These are phyloP conservation scores for Polyrhizophydium stewartii DNA, from an alignment of 371 early-diverging fungal genomes.

Conservation along the genomic window DNA sequence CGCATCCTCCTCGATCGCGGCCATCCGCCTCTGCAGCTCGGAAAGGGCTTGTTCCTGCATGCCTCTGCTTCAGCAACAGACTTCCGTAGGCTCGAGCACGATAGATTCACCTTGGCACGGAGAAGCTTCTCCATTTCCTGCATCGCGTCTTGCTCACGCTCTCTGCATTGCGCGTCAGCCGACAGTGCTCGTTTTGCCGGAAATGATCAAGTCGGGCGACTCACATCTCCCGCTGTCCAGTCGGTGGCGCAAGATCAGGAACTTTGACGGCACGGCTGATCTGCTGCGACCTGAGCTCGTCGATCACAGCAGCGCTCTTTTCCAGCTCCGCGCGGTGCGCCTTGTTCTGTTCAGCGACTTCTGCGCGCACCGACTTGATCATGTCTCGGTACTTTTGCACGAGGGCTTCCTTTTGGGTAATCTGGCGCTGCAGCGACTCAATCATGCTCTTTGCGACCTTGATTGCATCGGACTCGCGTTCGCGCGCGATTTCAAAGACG, in stretches of 20 bases:
- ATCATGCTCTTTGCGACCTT: slow-evolving; percentile 26
- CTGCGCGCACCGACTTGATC: slow-evolving; percentile 20
- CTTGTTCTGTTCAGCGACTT: slow-evolving; percentile 14
- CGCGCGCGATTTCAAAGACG: slow-evolving; percentile 5
- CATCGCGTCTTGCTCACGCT: slow-evolving; percentile 8
- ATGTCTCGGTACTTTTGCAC: slow-evolving; percentile 32
- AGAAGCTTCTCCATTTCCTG: slow-evolving; percentile 10
- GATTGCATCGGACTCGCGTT: slow-evolving; percentile 31
- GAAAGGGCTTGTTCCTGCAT: too few relatives aligned
- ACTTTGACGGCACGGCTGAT: not conserved
- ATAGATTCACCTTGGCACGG: slow-evolving; percentile 8
- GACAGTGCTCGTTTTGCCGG: too few relatives aligned
- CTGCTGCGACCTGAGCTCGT: not conserved
- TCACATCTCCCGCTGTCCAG: not conserved
- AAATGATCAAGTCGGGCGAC: too few relatives aligned
- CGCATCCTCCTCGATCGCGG: too few relatives aligned
- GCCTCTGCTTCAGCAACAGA: too few relatives aligned
- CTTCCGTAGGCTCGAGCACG: too few relatives aligned
- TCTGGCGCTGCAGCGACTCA: slow-evolving; percentile 32
- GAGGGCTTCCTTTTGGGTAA: slow-evolving; percentile 28
- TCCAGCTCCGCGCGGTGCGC: not conserved
- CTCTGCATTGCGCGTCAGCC: not conserved
- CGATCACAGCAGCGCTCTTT: not conserved
- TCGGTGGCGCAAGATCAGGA: not conserved
- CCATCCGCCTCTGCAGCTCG: too few relatives aligned